Conservation (phyloP, 2,329 filamentous ascomycete genomes). For the Botryotinia convoluta region DNA sequence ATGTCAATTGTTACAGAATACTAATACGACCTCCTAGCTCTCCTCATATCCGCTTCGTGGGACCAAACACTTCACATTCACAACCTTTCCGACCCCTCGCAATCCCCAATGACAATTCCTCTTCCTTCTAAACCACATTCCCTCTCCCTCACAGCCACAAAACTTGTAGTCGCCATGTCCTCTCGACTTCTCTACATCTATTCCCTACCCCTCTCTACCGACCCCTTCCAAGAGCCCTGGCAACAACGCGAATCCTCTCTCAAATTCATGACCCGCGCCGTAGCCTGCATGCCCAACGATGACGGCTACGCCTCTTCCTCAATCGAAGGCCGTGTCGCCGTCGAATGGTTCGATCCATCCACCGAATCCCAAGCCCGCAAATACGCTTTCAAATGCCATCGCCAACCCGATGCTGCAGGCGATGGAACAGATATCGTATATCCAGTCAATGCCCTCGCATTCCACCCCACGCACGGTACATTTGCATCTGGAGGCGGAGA, state of each 20-base stretch:
- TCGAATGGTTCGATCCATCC: slow-evolving; percentile 96
- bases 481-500: slow-evolving; percentile 73
- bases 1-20: slow-evolving; percentile 16
- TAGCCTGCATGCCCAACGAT: slow-evolving; percentile 95
- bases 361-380: slow-evolving; percentile 85
- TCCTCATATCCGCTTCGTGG: slow-evolving; percentile 91
- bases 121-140: slow-evolving; percentile 89
- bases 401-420: slow-evolving; percentile 64
- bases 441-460: slow-evolving; percentile 68
- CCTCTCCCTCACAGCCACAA: slow-evolving; percentile 71
- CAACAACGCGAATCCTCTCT: slow-evolving; percentile 90
- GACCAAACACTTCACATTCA: slow-evolving; percentile 88
- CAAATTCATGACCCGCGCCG: slow-evolving; percentile 91
- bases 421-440: slow-evolving; percentile 65
- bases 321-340: slow-evolving; percentile 93
- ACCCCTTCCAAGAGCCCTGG: slow-evolving; percentile 71
- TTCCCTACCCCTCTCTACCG: slow-evolving; percentile 68
- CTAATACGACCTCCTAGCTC: slow-evolving; percentile 42
- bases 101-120: slow-evolving; percentile 59
- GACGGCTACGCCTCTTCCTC: slow-evolving; percentile 87
- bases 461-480: slow-evolving; percentile 62
- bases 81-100: slow-evolving; percentile 53
- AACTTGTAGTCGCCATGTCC: slow-evolving; percentile 93
- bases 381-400: slow-evolving; percentile 98
- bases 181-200: slow-evolving; percentile 93